These are phyloP conservation scores for Solanum bulbocastanum DNA, from an alignment of 257 asterid species.

Conservation along the genomic window DNA sequence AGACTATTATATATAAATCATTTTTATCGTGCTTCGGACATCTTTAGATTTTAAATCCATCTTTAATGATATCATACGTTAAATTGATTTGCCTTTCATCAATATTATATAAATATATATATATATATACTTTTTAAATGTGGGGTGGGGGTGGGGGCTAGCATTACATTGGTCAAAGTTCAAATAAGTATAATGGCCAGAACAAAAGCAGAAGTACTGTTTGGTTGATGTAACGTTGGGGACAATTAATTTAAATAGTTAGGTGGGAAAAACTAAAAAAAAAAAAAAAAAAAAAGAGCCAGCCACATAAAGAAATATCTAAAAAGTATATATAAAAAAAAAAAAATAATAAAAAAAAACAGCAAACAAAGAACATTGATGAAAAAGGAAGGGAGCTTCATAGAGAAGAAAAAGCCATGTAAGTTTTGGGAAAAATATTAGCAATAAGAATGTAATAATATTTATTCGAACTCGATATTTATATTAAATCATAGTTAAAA, in stretches of 20 bases:
- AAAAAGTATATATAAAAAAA: background rate
- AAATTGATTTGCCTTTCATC: too few relatives aligned
- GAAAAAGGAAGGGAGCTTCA: background rate
- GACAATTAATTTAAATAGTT: background rate
- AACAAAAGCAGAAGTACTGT: background rate
- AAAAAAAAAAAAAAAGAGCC: background rate
- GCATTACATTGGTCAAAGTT: background rate
- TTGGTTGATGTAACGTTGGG: background rate
- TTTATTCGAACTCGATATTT: background rate
- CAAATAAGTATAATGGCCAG: background rate
- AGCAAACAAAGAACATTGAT: background rate
- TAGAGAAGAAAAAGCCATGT: background rate
- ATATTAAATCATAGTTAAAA: background rate
- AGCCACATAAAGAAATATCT: background rate
- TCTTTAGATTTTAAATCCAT: too few relatives aligned
- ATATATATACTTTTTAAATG: background rate
- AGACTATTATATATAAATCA: too few relatives aligned
- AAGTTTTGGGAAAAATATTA: background rate
- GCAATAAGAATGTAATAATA: background rate
- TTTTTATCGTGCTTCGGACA: too few relatives aligned
- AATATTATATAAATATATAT: too few relatives aligned
- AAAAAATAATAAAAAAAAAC: too few relatives aligned
- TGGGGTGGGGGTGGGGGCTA: background rate
- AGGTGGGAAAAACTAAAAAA: background rate
- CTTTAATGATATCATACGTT: too few relatives aligned